Evolutionary conservation across 305 asterid genomes (phyloP).

Genomic region (Plantago lanceolata): DNA sequence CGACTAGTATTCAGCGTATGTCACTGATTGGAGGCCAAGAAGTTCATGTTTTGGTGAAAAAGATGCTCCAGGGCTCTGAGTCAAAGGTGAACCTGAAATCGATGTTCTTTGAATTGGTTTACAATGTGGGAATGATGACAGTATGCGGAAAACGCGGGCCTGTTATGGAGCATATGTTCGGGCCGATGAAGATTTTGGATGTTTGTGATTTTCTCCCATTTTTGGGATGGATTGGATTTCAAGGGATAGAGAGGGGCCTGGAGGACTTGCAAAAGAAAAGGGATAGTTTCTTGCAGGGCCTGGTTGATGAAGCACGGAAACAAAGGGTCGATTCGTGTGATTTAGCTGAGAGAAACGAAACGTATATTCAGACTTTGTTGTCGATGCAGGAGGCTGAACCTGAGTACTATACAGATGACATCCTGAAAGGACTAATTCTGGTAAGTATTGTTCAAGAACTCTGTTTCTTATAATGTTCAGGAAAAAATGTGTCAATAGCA

Average conservation of each 20-base stretch:
- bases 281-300: slow-evolving; percentile 32
- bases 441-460: slow-evolving; percentile 21
- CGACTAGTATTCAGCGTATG: slow-evolving; percentile 27
- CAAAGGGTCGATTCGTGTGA: neutral
- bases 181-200: slow-evolving; percentile 27
- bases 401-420: slow-evolving; percentile 38
- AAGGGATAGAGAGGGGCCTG: slow-evolving; percentile 30
- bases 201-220: slow-evolving; percentile 36
- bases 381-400: slow-evolving; percentile 35
- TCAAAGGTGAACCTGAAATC: slow-evolving; percentile 24
- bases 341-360: slow-evolving; percentile 13
- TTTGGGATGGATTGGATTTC: slow-evolving; percentile 34
- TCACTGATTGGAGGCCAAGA: slow-evolving; percentile 24
- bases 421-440: slow-evolving; percentile 40
- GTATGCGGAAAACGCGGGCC: slow-evolving; percentile 38
- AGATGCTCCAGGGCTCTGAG: slow-evolving; percentile 20
- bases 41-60: slow-evolving; percentile 22
- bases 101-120: slow-evolving; percentile 33
- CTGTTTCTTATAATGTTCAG: neutral
- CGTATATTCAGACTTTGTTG: slow-evolving; percentile 29
- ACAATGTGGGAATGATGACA: slow-evolving; percentile 30
- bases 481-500: too few species aligned
- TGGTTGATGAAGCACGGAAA: slow-evolving; percentile 36
- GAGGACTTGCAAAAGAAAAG: slow-evolving; percentile 23
- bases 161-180: slow-evolving; percentile 31